Evolutionary conservation across 495 filamentous ascomycete species (phyloP).

Genomic region (Amphirosellinia nigrospora): DNA sequence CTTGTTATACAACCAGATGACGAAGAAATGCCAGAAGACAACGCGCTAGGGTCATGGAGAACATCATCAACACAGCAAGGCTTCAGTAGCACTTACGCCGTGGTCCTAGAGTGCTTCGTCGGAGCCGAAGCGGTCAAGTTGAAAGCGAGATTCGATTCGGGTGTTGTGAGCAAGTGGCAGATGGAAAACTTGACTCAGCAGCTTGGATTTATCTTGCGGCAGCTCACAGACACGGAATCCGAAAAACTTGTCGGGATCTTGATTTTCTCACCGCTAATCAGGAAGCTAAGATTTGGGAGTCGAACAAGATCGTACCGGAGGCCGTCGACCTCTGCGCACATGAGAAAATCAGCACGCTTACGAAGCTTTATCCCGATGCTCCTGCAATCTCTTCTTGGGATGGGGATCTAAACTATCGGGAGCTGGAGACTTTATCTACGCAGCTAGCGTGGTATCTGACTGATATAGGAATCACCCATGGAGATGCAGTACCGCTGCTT

Average conservation of each 20-base stretch:
- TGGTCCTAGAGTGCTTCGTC: background rate
- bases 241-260: background rate
- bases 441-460: background rate
- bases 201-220: background rate
- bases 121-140: background rate
- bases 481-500: background rate
- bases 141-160: background rate
- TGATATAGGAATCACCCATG: background rate
- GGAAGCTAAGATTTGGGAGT: background rate
- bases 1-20: conserved; percentile 21
- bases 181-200: background rate
- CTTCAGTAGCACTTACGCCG: conserved; percentile 3
- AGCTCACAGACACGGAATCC: background rate
- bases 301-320: background rate
- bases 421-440: background rate
- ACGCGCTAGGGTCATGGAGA: background rate
- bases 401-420: background rate
- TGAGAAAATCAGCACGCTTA: background rate
- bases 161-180: background rate
- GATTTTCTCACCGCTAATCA: background rate
- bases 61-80: background rate
- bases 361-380: background rate
- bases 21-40: background rate
- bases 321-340: background rate
- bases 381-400: background rate